A percentile compares a stretch with the other conserved stretches of the same genome.
Conservation (phyloP, 106 monocot species). For the Dioscorea alata region DNA sequence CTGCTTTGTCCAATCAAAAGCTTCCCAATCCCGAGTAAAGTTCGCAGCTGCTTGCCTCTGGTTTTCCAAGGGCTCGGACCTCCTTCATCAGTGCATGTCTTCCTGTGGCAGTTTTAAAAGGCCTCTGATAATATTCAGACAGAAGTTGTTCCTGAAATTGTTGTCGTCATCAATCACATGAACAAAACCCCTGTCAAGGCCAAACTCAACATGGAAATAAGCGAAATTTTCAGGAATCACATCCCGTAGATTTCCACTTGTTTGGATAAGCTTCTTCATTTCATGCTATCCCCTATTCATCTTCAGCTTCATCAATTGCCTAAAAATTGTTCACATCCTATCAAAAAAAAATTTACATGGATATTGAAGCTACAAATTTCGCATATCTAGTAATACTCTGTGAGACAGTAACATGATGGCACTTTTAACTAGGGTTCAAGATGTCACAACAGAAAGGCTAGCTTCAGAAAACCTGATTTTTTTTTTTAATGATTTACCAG, state of each 20-base stretch:
- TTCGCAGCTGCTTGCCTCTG: constrained; percentile 33
- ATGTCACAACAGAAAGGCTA: too few species aligned
- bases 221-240: constrained; percentile 52
- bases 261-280: constrained; percentile 70
- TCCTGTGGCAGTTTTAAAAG: constrained; percentile 50
- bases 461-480: too few species aligned
- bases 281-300: constrained; percentile 74
- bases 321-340: not conserved
- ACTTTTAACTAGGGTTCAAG: too few species aligned
- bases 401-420: too few species aligned
- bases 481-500: too few species aligned
- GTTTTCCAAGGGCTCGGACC: constrained; percentile 34
- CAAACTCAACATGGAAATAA: constrained; percentile 75
- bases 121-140: constrained; percentile 60
- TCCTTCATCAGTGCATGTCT: constrained; percentile 54
- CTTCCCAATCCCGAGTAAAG: constrained; percentile 48
- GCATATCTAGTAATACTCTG: too few species aligned
- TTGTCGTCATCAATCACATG: constrained; percentile 70
- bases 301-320: constrained; percentile 81
- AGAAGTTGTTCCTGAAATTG: constrained; percentile 53
- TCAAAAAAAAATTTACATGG: not conserved
- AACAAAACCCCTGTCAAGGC: constrained; percentile 58
- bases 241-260: constrained; percentile 43
- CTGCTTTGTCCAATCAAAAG: constrained; percentile 63
- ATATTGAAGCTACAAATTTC: too few species aligned